Evolutionary conservation across 352 stramenopile genomes (phyloP), one percentile per base, ranked within the genome.

Genomic region (Phytophthora hybrid): DNA sequence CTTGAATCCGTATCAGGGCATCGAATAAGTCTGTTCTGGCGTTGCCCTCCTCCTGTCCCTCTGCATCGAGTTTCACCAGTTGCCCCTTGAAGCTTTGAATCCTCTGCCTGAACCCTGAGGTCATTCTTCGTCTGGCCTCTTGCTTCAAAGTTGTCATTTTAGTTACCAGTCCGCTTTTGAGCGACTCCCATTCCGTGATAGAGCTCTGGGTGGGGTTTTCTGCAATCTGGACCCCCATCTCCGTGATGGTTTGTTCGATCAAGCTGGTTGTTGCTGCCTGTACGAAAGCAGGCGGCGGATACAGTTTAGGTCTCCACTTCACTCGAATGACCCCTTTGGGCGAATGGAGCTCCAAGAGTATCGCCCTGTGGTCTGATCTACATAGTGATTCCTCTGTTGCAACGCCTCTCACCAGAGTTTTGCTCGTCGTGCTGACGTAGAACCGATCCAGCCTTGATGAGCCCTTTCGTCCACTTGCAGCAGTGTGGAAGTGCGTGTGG

Each of bases 231-330:
- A 39, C 32, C 32, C 32, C 41, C 18, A 51, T 62, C 18, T 21
- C 37, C 37, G 6, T 37, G 0, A 63, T 4, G 1, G 4, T 44
- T 29, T 14, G 7, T 4, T 41, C 41, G 23, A n/a, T 41, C 6
- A 54, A 13, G 10, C 41, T 52, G 9, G 5, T 9, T 7, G 13
- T 37, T 51, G 3, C 39, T 26, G 16, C 34, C 6, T 54, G 57
- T 14, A 26, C 37, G 16, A 52, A 62, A 10, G 34, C 19, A 9
- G 57, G 57, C 11, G 57, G 57, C 14, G 57, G 57, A 13, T 63
- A 63, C 1, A 39, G 5, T n/a, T 54, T 54, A 18, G 19, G 39
- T 19, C 39, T 14, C 21, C 52, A 54, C 6, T 19, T 18, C 18
- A 63, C 1, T 31, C 37, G n/a, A 34, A 51, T 29, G 6, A 4